Evolutionary conservation across 225 moss, liverwort and hornwort genomes (phyloP), one percentile per base, ranked within the genome.

Genomic region (Marchantia paleacea): DNA sequence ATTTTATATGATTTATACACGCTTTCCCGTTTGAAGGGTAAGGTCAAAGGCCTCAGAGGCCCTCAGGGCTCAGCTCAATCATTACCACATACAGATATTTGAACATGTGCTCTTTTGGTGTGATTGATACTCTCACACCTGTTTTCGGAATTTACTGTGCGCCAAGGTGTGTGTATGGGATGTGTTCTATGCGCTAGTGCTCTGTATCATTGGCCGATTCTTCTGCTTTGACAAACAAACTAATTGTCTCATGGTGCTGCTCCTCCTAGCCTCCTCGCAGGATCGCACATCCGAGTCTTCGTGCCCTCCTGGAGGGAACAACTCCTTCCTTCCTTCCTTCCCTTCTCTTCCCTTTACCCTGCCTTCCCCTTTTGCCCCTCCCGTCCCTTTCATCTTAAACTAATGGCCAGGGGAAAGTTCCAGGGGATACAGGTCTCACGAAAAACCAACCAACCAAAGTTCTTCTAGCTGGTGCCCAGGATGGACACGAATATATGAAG

Each of bases 11-110:
- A 28, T 39, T 47, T 69, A 2, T 39, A 47, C 39, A 18, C 9
- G 6, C 67, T 67, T 24, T 25, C 14, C 0, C n/a, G 39, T 69
- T 47, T 48, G 8, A 18, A 69, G 12, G 47, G 18, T 69, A 66
- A 69, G 69, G 69, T 69, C 69, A 69, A 69, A 69, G 69, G 12
- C 69, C 18, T 69, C 39, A 24, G 39, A 39, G 39, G 39, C 39
- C 39, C 5, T 5, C 39, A 39, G 39, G 39, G 39, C 39, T 69
- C 69, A 39, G 39, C 39, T 69, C 69, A 69, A 69, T 69, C 69
- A 69, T 69, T 69, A 47, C 69, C 69, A 39, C 47, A 69, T 69
- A 48, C 39, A 69, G 69, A 47, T 69, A 29, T 69, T 69, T 47
- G 39, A 66, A 47, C 18, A 69, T 69, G 39, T 69, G 69, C 69